These are phyloP conservation scores for Leccinum solheimii DNA, from an alignment of 1,284 basidiomycete species.

Conservation along the genomic window DNA sequence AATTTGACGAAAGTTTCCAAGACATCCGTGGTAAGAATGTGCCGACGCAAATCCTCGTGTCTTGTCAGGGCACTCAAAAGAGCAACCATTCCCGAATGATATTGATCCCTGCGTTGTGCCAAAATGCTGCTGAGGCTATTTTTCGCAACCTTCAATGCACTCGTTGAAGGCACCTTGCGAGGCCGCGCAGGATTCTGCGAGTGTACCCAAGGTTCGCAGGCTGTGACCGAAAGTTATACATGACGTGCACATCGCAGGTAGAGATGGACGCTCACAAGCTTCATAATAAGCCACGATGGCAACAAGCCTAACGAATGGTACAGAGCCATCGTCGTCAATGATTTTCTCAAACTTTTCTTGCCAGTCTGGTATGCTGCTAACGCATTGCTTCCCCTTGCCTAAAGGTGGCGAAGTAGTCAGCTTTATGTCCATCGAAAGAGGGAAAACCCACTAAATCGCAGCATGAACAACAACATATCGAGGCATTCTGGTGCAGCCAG, in stretches of 20 bases:
- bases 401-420: background rate
- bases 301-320: constrained; percentile 21
- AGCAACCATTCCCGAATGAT: constrained; percentile 25
- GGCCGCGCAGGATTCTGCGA: background rate
- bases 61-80: constrained; percentile 23
- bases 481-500: background rate
- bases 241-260: too few species aligned
- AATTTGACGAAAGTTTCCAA: constrained; percentile 16
- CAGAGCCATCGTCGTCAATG: constrained; percentile 5
- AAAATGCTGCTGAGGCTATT: constrained; percentile 14
- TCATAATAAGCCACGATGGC: constrained; percentile 30
- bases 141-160: constrained; percentile 10
- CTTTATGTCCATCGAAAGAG: background rate
- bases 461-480: background rate
- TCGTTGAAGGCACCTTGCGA: background rate
- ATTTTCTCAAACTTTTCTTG: constrained; percentile 9
- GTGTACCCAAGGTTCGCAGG: constrained; percentile 1
- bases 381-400: constrained; percentile 28
- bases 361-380: constrained; percentile 18
- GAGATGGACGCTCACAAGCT: constrained; percentile 15
- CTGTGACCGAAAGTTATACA: constrained; percentile 3
- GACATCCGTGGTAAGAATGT: constrained; percentile 19
- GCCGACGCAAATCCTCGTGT: constrained; percentile 14
- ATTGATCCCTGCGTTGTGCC: constrained; percentile 11
- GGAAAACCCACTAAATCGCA: constrained; percentile 21